These are phyloP conservation scores for Solanum lycopersicoides DNA, from an alignment of 257 asterid species.

Conservation along the genomic window DNA sequence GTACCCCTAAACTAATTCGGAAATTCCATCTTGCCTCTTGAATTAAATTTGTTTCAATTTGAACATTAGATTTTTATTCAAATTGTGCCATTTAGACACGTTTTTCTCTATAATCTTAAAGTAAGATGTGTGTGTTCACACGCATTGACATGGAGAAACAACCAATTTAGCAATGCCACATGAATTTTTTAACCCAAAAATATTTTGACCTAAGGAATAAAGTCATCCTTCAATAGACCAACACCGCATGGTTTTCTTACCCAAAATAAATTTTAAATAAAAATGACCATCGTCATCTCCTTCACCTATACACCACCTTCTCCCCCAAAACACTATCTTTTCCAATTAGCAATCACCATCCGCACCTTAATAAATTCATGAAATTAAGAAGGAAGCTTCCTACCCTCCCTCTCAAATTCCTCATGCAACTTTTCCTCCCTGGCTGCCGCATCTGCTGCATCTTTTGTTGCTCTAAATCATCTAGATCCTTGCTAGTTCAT, in stretches of 20 bases:
- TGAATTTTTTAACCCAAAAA: not conserved
- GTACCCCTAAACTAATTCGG: not conserved
- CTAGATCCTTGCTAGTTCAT: not conserved
- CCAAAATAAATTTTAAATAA: not conserved
- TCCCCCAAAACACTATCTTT: not conserved
- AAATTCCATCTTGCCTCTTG: not conserved
- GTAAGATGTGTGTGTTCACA: not conserved
- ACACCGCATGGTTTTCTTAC: not conserved
- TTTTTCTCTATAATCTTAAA: not conserved
- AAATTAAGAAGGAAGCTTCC: slow-evolving; percentile 59
- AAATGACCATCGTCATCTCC: not conserved
- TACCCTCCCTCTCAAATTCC: slow-evolving; percentile 83
- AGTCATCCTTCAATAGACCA: not conserved
- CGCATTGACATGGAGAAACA: not conserved
- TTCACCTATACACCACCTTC: not conserved
- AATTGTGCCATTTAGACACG: not conserved
- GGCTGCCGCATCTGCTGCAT: slow-evolving; percentile 57
- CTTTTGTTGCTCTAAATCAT: not conserved
- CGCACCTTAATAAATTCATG: not conserved
- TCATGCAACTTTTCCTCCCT: slow-evolving; percentile 81
- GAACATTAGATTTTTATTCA: not conserved
- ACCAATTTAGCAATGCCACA: not conserved
- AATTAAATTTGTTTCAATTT: not conserved
- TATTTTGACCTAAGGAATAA: not conserved
- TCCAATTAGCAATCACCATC: not conserved